Percentiles rank a stretch among this genome's conserved stretches.
phyloP scores from a whole-genome alignment of 768 basidiomycete species.

The Daedaleopsis nitida region DNA sequence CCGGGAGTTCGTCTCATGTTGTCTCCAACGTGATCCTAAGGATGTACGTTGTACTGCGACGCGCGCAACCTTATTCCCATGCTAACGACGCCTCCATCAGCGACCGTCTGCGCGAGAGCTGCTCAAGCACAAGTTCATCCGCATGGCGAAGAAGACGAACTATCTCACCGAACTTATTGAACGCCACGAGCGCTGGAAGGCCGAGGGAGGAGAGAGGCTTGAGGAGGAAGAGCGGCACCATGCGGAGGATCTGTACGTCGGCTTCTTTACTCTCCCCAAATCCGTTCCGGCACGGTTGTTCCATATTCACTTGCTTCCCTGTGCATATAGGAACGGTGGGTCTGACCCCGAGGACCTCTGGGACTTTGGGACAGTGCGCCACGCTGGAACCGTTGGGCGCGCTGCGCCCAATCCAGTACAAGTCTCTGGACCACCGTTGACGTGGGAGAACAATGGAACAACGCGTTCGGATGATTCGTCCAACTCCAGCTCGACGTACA shows the following conservation, averaged over 20 bases:
- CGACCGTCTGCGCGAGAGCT: conserved; percentile 95
- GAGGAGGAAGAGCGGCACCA: conserved; percentile 71
- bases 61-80: background rate
- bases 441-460: conserved; percentile 77
- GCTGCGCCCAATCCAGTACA: conserved; percentile 53
- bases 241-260: conserved; percentile 63
- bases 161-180: conserved; percentile 97
- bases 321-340: conserved; percentile 45
- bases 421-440: conserved; percentile 66
- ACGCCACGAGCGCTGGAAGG: conserved; percentile 89
- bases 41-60: conserved; percentile 52
- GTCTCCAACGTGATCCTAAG: conserved; percentile 91
- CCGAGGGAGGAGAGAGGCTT: conserved; percentile 77
- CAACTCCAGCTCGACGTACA: conserved; percentile 38
- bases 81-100: conserved; percentile 40
- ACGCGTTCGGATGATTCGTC: conserved; percentile 44
- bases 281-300: background rate
- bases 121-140: conserved; percentile 94
- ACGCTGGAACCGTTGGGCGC: conserved; percentile 74
- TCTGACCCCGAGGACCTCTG: conserved; percentile 83
- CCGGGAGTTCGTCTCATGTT: conserved; percentile 90
- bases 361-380: conserved; percentile 97
- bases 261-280: background rate
- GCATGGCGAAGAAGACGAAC: conserved; percentile 91
- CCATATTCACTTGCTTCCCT: conserved; percentile 6